A percentile compares a stretch with the other conserved stretches of the same genome.
Evolutionary conservation across 257 asterid genomes (phyloP).

Genomic region (Fraxinus pennsylvanica): DNA sequence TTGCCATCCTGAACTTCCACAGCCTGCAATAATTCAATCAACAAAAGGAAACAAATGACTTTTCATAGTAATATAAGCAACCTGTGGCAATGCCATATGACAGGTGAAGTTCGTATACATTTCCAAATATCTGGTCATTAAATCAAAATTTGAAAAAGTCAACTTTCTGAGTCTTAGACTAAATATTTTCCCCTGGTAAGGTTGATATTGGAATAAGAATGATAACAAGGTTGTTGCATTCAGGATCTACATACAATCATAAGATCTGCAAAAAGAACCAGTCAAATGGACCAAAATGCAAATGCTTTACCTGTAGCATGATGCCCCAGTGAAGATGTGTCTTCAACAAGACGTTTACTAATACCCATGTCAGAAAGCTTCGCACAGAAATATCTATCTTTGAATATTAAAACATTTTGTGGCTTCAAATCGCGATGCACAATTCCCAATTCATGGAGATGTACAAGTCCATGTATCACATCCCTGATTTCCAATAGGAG

Average conservation of each 20-base stretch:
- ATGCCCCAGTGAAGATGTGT: slow-evolving; percentile 75
- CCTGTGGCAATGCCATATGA: slow-evolving; percentile 1
- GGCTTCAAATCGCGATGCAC: slow-evolving; percentile 96
- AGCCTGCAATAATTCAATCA: slow-evolving; percentile 49
- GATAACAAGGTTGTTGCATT: slow-evolving; percentile 14
- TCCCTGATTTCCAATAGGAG: slow-evolving; percentile 58
- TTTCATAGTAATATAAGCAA: slow-evolving; percentile 12
- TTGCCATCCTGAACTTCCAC: slow-evolving; percentile 99
- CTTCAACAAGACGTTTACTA: slow-evolving; percentile 86
- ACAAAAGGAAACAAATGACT: slow-evolving; percentile 6
- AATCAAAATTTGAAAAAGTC: background rate
- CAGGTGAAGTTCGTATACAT: slow-evolving; percentile 1
- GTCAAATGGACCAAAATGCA: slow-evolving; percentile 1
- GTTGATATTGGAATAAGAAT: background rate
- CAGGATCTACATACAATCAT: slow-evolving; percentile 13
- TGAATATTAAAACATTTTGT: slow-evolving; percentile 69
- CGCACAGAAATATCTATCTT: slow-evolving; percentile 65
- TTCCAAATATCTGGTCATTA: background rate
- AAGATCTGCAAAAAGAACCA: background rate
- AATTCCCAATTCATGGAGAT: slow-evolving; percentile 89
- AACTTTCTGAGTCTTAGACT: slow-evolving; percentile 3
- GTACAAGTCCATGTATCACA: slow-evolving; percentile 76
- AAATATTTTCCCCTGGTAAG: background rate
- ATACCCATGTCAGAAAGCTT: slow-evolving; percentile 98
- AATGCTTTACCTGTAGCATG: slow-evolving; percentile 71